Evolutionary conservation across 2,329 filamentous ascomycete species (phyloP).

Genomic region (Hirsutella thompsonii): DNA sequence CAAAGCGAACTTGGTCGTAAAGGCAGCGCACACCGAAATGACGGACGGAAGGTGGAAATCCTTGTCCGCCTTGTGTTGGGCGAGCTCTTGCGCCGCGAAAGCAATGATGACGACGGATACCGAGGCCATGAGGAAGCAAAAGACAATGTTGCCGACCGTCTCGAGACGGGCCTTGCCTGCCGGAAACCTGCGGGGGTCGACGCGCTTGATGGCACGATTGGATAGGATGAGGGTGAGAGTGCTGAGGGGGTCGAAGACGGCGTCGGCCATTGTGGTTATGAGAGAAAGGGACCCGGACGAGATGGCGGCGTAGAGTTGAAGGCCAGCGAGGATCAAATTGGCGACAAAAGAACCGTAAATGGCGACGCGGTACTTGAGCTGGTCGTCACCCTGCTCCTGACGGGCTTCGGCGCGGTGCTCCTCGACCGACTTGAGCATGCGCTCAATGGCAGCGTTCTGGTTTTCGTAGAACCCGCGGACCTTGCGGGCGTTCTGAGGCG

Average conservation of each 20-base stretch:
- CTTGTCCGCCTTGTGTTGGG: slow-evolving; percentile 39
- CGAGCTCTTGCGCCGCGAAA: slow-evolving; percentile 65
- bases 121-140: slow-evolving; percentile 90
- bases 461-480: slow-evolving; percentile 74
- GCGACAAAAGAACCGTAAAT: slow-evolving; percentile 60
- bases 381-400: slow-evolving; percentile 69
- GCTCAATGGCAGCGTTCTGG: slow-evolving; percentile 89
- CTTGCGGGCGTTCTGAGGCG: slow-evolving; percentile 31
- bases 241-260: slow-evolving; percentile 83
- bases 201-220: slow-evolving; percentile 75
- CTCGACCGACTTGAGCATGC: slow-evolving; percentile 82
- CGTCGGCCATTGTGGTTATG: slow-evolving; percentile 95
- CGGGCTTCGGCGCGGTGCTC: slow-evolving; percentile 75
- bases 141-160: slow-evolving; percentile 89
- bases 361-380: slow-evolving; percentile 59
- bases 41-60: slow-evolving; percentile 71
- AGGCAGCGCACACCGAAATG: slow-evolving; percentile 73
- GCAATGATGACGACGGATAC: slow-evolving; percentile 90
- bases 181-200: slow-evolving; percentile 77
- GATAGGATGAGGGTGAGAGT: slow-evolving; percentile 80
- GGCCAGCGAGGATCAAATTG: slow-evolving; percentile 62
- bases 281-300: slow-evolving; percentile 84
- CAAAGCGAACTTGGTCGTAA: slow-evolving; percentile 67
- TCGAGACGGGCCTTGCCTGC: slow-evolving; percentile 90
- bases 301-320: slow-evolving; percentile 83